Evolutionary conservation across 2,329 filamentous ascomycete genomes (phyloP), one percentile per base, ranked within the genome.

Genomic region (Penicillium psychrosexuale): DNA sequence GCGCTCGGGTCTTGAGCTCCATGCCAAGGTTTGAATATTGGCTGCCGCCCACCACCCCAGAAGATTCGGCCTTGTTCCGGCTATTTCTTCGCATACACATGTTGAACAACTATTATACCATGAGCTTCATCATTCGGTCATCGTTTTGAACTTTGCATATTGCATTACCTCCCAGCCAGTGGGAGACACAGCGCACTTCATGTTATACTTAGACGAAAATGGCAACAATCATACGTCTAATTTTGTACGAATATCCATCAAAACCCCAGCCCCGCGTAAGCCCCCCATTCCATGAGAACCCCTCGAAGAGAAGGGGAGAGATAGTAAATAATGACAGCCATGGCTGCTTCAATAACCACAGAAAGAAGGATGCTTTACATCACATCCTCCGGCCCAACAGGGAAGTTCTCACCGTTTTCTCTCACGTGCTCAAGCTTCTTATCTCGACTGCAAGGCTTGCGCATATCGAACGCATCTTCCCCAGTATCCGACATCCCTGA

Each of bases 401-500:
- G 81, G 69, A 90, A 85, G 55, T 84, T 80, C 77, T 94, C 89
- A 17, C 94, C 94, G 64, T 93, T 84, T 51, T 87, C 83, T 61
- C 94, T 83, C 45, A 96, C 82, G 73, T 95, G 90, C 72, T 89
- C 83, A 55, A 82, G 77, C 53, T 87, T 83, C 72, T 82, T 84
- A 75, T 99, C 94, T 67, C 92, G 83, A 74, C 84, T 89, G 77
- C 93, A 84, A 36, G 91, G 84, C 72, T 97, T 97, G 61, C 94
- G 85, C 94, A 99, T 99, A 76, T 99, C 94, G 72, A 90, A 94
- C 17, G 93, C 94, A 77, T 97, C 93, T 74, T 96, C 91, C 47
- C 84, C 83, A 22, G 70, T 68, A 28, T 74, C 72, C 15, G 77
- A 78, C 57, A 82, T 78, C 9, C 80, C 83, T 3, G 84, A 83